Evolutionary conservation across 2,329 filamentous ascomycete species (phyloP), one percentile per base, ranked within the genome.

Genomic region (Colletotrichum abscissum): DNA sequence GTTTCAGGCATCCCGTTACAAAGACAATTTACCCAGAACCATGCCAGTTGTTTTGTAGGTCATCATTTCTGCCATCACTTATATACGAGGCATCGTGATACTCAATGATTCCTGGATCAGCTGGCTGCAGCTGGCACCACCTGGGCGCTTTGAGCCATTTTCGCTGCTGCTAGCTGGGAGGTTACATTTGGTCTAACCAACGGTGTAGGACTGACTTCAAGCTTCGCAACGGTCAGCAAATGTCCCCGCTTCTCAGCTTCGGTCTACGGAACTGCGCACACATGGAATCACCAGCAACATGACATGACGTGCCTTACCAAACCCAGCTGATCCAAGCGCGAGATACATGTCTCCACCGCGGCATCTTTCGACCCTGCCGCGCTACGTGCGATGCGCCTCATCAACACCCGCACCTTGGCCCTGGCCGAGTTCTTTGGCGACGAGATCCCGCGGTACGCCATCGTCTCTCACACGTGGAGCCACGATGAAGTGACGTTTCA

Each of bases 391-490:
- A 81, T 81, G 80, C 76, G 80, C 9, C 76, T 81, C 16, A 75
- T 81, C 16, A 79, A 81, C 65, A 74, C 73, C 1, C 22, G 64
- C 12, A 78, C 73, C 5, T 64, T 74, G 12, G 56, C 69, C 1
- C 71, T 81, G 9, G 72, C 78, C 49, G 73, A 72, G 22, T 80
- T 80, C 55, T 69, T 76, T 5, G 75, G 76, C 35, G 72, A 76
- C n/a, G 14, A 63, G 24, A n/a, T 74, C 14, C 77, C 77, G 3
- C 65, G 69, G 11, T 78, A 78, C 16, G 77, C 77, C 26, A 78
- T 78, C 22, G 74, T 78, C n/a, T 78, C 77, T 0, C 77, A 78
- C 62, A 78, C 76, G 1, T 78, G 77, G 77, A 73, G 70, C 19
- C 30, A 62, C 9, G 73, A 67, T 7, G 76, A 78, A 55, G 75